Evolutionary conservation across 768 basidiomycete genomes (phyloP).

Genomic region (Rhodosporidiobolus sp.): DNA sequence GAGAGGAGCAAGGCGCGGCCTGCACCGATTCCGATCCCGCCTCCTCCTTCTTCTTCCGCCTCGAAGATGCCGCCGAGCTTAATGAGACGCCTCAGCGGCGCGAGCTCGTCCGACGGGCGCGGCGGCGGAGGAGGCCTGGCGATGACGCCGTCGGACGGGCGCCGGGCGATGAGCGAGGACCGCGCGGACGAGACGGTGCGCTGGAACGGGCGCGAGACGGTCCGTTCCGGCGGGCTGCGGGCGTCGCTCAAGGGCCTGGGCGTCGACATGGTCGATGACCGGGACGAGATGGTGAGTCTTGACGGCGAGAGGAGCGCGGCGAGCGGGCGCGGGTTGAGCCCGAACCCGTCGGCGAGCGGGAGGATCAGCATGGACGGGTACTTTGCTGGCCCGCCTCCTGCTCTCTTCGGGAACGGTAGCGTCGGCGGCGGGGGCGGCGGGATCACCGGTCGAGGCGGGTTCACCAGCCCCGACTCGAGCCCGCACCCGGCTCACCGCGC

Average conservation of each 20-base stretch:
- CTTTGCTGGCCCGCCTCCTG: background rate
- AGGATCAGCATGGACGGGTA: background rate
- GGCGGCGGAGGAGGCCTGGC: background rate
- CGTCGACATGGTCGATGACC: conserved; percentile 4
- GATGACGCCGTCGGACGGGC: conserved; percentile 17
- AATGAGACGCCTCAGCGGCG: background rate
- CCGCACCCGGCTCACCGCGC: background rate
- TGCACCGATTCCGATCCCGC: conserved; percentile 3
- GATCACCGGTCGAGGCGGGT: background rate
- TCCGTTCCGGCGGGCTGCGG: background rate
- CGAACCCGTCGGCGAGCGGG: background rate
- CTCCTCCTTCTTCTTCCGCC: too few species aligned
- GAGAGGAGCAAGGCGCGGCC: background rate
- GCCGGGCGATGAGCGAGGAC: background rate
- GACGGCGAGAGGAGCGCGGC: background rate
- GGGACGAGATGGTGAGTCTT: conserved; percentile 4
- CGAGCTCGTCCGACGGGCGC: background rate
- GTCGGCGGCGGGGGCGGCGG: background rate
- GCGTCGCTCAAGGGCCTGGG: conserved; percentile 14
- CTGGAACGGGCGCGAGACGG: conserved; percentile 4
- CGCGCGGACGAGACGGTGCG: conserved; percentile 5
- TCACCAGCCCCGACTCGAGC: conserved; percentile 11
- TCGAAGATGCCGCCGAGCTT: too few species aligned
- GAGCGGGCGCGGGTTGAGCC: conserved; percentile 1
- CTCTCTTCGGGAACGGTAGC: background rate